Conservation (phyloP, 108 stramenopile species). For the Cyclotella distinguenda region DNA sequence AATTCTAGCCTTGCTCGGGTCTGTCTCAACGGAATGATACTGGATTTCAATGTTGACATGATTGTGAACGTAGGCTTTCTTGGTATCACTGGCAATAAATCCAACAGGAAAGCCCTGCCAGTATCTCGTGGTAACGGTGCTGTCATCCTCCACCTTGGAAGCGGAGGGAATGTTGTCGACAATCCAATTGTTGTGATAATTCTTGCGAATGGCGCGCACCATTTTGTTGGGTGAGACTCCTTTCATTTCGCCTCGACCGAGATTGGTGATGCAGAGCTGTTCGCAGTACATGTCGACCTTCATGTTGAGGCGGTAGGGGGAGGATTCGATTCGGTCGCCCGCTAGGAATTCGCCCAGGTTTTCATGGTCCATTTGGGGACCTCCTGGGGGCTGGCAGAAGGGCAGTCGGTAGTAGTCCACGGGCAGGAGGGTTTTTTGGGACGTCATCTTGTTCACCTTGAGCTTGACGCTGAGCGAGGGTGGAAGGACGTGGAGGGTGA, state of each 20-base stretch:
- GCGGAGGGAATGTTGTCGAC: conserved; percentile 96
- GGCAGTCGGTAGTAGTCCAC: conserved; percentile 95
- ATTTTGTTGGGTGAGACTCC: conserved; percentile 79
- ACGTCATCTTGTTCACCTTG: conserved; percentile 91
- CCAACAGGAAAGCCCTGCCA: conserved; percentile 97
- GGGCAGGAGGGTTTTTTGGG: conserved; percentile 87
- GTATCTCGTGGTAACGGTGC: conserved; percentile 73
- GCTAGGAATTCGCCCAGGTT: conserved; percentile 98
- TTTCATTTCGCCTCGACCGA: conserved; percentile 65
- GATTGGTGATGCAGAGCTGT: conserved; percentile 84
- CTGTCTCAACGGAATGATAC: conserved; percentile 88
- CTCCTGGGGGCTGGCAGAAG: conserved; percentile 89
- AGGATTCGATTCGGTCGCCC: conserved; percentile 96
- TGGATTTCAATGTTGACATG: conserved; percentile 94
- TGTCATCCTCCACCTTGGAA: conserved; percentile 70
- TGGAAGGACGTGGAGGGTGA: background rate
- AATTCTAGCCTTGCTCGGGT: conserved; percentile 76
- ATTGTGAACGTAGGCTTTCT: conserved; percentile 90
- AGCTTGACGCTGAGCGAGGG: conserved; percentile 68
- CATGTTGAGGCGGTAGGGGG: conserved; percentile 95
- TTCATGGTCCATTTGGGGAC: conserved; percentile 84
- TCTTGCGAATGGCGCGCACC: conserved; percentile 86
- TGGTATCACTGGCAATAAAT: conserved; percentile 60
- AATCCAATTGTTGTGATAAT: conserved; percentile 98
- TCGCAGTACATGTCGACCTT: conserved; percentile 93